Evolutionary conservation across 345 rosid genomes (phyloP).

Genomic region (Punica granatum): DNA sequence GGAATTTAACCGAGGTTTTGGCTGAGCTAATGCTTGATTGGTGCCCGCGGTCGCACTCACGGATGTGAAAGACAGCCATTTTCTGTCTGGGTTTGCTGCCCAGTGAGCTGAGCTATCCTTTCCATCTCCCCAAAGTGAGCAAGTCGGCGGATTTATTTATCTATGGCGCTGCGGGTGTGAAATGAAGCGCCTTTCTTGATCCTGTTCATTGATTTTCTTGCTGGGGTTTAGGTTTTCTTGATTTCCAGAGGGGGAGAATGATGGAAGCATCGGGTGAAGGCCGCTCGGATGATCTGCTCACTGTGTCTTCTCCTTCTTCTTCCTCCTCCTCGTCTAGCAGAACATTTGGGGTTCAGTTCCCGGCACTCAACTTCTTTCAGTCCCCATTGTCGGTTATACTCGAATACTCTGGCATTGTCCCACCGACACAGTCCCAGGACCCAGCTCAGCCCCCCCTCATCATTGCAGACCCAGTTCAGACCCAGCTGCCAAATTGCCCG

Average conservation of each 20-base stretch:
- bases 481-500: conserved; percentile 11
- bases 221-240: background rate
- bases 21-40: background rate
- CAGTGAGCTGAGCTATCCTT: background rate
- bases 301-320: background rate
- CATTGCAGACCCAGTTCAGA: conserved; percentile 4
- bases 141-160: background rate
- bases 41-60: background rate
- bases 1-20: too few relatives aligned
- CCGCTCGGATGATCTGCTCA: background rate
- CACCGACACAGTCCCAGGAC: conserved; percentile 3
- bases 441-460: conserved; percentile 7
- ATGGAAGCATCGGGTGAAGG: conserved; percentile 12
- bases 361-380: conserved; percentile 21
- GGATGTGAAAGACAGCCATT: background rate
- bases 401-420: conserved; percentile 27
- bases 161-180: background rate
- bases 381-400: conserved; percentile 25
- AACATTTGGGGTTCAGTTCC: conserved; percentile 20
- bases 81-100: background rate
- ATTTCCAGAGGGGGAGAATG: background rate
- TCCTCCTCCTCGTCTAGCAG: conserved; percentile 2
- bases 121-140: background rate
- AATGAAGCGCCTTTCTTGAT: background rate
- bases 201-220: background rate